Conservation (phyloP, 139 green algal species). For the Pseudopediastrum boryanum region DNA sequence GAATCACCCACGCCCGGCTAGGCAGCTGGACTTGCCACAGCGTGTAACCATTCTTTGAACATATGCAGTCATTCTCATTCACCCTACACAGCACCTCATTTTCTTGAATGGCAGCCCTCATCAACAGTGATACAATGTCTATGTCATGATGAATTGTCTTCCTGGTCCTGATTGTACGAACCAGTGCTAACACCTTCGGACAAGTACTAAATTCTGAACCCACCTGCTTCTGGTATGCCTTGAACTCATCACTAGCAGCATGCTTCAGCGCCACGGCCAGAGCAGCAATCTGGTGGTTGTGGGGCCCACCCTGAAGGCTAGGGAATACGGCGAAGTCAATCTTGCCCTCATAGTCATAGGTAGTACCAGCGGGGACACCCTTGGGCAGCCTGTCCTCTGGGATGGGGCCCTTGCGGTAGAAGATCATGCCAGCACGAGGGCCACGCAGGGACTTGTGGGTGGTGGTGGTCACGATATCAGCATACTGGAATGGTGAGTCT, state of each 20-base stretch:
- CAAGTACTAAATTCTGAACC: too few relatives aligned
- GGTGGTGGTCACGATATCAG: constrained; percentile 98
- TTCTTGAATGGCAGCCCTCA: too few relatives aligned
- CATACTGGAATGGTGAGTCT: constrained; percentile 87
- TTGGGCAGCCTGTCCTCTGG: constrained; percentile 51
- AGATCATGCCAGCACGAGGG: constrained; percentile 95
- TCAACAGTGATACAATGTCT: too few relatives aligned
- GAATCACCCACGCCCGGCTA: too few relatives aligned
- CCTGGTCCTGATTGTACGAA: too few relatives aligned
- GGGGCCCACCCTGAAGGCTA: constrained; percentile 88
- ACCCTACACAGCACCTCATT: too few relatives aligned
- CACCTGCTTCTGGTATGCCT: constrained; percentile 92
- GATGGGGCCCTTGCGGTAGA: constrained; percentile 93
- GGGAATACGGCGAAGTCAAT: constrained; percentile 98
- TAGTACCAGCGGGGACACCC: constrained; percentile 55
- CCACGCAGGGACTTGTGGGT: constrained; percentile 98
- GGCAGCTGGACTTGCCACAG: too few relatives aligned
- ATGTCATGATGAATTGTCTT: too few relatives aligned
- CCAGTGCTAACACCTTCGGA: too few relatives aligned
- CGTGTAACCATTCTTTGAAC: too few relatives aligned
- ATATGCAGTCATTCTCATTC: too few relatives aligned
- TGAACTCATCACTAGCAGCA: constrained; percentile 87
- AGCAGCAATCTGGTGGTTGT: constrained; percentile 99
- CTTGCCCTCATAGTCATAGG: constrained; percentile 91
- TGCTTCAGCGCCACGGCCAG: constrained; percentile 97